Evolutionary conservation across 192 early-diverging fungal genomes (phyloP).

Genomic region (Coemansia sp.): DNA sequence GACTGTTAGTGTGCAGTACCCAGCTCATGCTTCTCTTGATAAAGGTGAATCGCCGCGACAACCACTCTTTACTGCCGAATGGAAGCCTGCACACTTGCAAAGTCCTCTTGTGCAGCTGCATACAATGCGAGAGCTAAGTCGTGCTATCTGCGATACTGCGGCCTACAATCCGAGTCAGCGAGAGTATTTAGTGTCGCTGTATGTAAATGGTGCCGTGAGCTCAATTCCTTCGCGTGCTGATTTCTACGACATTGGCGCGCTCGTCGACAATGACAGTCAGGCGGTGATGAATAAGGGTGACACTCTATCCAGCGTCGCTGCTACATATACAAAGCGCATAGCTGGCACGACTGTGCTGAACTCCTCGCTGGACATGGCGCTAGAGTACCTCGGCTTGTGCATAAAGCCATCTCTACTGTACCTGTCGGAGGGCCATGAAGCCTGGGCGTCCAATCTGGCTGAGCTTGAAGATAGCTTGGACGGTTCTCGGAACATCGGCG

Average conservation of each 20-base stretch:
- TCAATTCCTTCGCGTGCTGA: constrained; percentile 42
- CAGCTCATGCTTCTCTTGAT: neutral
- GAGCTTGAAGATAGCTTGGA: neutral
- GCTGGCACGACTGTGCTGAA: constrained; percentile 19
- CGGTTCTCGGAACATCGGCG: constrained; percentile 2
- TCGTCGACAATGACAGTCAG: constrained; percentile 27
- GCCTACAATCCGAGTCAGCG: constrained; percentile 7
- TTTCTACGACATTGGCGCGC: constrained; percentile 41
- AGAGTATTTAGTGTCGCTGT: constrained; percentile 20
- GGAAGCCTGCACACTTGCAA: neutral
- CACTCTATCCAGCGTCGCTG: neutral
- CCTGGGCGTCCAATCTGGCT: constrained; percentile 18
- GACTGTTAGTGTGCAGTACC: neutral
- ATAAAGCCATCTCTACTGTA: constrained; percentile 21
- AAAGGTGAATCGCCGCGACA: neutral
- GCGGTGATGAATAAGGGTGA: neutral
- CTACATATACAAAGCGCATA: neutral
- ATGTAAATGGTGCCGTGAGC: constrained; percentile 13
- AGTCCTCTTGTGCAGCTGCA: constrained; percentile 40
- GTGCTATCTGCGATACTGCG: constrained; percentile 16
- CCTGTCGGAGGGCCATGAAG: constrained; percentile 31
- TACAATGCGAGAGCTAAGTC: constrained; percentile 23
- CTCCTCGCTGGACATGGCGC: constrained; percentile 18
- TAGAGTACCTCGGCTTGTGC: constrained; percentile 42
- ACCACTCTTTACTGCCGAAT: constrained; percentile 10